Evolutionary conservation across 306 rosid genomes (phyloP), one percentile per base, ranked within the genome.

Genomic region (Comarum palustre): DNA sequence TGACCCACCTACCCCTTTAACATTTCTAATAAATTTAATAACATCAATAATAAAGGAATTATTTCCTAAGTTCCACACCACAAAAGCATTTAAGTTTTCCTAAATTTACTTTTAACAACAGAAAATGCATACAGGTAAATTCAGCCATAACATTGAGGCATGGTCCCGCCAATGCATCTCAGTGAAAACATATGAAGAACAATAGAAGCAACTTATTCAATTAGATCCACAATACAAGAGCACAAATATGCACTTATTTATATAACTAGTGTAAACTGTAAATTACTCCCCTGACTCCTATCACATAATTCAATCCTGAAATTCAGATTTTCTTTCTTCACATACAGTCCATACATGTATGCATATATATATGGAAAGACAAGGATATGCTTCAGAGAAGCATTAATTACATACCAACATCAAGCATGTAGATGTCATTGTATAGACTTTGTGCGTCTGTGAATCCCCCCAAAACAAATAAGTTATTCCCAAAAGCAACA

Each of bases 391-490:
- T 47, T 39, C 16, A 5, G 8, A 74, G 32, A 55, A 74, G 43
- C 76, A 71, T 25, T 39, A 67, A 64, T 66, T 68, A 82, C 99
- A 69, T 90, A 95, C 99, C 99, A 68, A 84, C 72, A 86, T 95
- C 92, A 65, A 95, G 96, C 89, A 86, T 78, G 78, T 85, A 83
- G 27, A 95, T 88, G 84, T 95, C 99, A 68, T 83, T 88, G 84
- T 89, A 91, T 20, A 95, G 86, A 82, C 90, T 91, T 88, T 88
- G 99, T 31, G 96, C 91, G 39, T 95, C 97, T 11, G 99, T 88
- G 72, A 95, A 95, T 76, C 99, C 99, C 73, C 99, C 99, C 55
- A 95, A 95, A 61, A 95, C 96, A 81, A 91, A 90, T 87, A 95
- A 83, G 82, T 80, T 84, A 83, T 81, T 95, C 78, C 93, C 97